phyloP scores from a whole-genome alignment of 257 asterid genomes.

The Asclepias syriaca region DNA sequence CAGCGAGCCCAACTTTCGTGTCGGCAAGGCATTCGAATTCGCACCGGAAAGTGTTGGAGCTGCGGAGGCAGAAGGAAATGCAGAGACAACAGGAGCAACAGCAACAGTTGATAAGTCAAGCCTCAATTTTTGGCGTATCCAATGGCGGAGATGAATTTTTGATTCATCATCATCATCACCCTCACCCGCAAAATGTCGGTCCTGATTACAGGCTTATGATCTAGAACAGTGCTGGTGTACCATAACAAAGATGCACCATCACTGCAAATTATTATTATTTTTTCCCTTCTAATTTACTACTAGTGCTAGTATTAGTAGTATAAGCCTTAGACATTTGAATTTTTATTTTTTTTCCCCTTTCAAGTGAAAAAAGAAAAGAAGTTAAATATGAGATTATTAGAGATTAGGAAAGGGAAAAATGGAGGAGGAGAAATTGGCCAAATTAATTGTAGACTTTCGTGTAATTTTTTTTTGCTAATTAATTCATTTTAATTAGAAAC shows the following conservation, averaged over 20 bases:
- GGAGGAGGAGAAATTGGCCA: slow-evolving; percentile 30
- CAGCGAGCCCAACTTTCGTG: slow-evolving; percentile 83
- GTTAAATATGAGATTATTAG: neutral
- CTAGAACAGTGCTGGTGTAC: slow-evolving; percentile 25
- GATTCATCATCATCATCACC: slow-evolving; percentile 57
- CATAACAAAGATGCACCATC: slow-evolving; percentile 6
- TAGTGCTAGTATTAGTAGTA: slow-evolving; percentile 6
- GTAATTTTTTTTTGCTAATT: slow-evolving; percentile 32
- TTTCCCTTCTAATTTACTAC: neutral
- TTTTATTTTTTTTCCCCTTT: slow-evolving; percentile 10
- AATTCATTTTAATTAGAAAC: neutral
- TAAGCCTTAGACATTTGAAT: slow-evolving; percentile 29
- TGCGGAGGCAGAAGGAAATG: slow-evolving; percentile 80
- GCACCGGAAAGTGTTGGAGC: slow-evolving; percentile 94
- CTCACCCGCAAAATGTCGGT: slow-evolving; percentile 45
- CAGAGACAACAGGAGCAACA: slow-evolving; percentile 44
- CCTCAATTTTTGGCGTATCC: slow-evolving; percentile 57
- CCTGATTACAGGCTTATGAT: slow-evolving; percentile 76
- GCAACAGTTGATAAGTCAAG: slow-evolving; percentile 49
- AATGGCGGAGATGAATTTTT: slow-evolving; percentile 78
- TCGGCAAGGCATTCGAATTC: slow-evolving; percentile 86
- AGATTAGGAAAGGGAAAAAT: slow-evolving; percentile 6
- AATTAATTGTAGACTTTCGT: slow-evolving; percentile 33
- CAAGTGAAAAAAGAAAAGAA: neutral
- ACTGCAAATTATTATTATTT: neutral